phyloP scores from a whole-genome alignment of 768 basidiomycete species.

The Phanerochaete carnosa region DNA sequence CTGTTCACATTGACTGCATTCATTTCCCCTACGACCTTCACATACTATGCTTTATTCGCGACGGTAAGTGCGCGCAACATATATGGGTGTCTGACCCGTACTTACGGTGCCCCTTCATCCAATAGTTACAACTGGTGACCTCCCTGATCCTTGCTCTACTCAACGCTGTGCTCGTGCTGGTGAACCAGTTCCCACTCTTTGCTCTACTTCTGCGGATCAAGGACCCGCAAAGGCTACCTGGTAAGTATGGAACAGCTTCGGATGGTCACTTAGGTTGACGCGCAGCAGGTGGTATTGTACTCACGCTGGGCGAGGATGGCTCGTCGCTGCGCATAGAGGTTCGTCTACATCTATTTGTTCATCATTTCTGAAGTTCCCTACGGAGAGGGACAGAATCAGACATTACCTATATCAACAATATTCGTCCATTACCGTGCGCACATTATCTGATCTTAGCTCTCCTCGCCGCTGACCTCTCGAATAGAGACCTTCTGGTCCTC shows the following conservation, averaged over 20 bases:
- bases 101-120: too few species aligned
- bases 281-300: constrained; percentile 1
- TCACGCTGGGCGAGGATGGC: not conserved
- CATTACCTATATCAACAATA: not conserved
- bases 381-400: not conserved
- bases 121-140: constrained; percentile 50
- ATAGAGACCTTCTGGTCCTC: not conserved
- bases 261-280: not conserved
- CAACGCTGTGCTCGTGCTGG: constrained; percentile 66
- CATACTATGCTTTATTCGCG: constrained; percentile 84
- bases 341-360: not conserved
- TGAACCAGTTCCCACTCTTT: constrained; percentile 94
- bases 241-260: constrained; percentile 34
- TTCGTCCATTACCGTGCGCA: constrained; percentile 2
- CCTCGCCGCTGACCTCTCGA: not conserved
- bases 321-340: not conserved
- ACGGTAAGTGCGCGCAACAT: constrained; percentile 45
- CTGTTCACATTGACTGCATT: constrained; percentile 81
- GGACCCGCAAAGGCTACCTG: constrained; percentile 80
- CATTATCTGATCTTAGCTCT: not conserved
- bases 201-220: constrained; percentile 80
- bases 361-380: not conserved
- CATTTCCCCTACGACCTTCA: constrained; percentile 79
- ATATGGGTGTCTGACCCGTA: not conserved
- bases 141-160: constrained; percentile 59